A percentile compares a stretch with the other conserved stretches of the same genome.
phyloP scores from a whole-genome alignment of 306 rosid genomes.

The Delonix regia region DNA sequence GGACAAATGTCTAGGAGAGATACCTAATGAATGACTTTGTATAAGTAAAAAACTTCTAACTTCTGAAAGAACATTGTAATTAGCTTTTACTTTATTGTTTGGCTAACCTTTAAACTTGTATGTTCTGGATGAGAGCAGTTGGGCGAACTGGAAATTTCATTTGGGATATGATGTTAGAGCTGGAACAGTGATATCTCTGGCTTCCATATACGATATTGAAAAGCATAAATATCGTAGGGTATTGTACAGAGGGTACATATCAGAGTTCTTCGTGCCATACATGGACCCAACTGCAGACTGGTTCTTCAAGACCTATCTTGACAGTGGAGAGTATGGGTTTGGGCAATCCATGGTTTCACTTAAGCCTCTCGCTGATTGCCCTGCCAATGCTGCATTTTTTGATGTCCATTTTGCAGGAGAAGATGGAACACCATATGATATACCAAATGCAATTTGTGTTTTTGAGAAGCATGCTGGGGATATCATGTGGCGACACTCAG shows the following conservation, averaged over 20 bases:
- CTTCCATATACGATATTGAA: conserved; percentile 60
- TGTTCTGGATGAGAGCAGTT: conserved; percentile 27
- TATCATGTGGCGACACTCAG: conserved; percentile 80
- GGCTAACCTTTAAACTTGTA: too few species aligned
- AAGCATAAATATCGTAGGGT: conserved; percentile 48
- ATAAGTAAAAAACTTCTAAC: too few species aligned
- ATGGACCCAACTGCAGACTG: conserved; percentile 73
- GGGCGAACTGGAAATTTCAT: conserved; percentile 66
- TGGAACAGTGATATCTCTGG: conserved; percentile 61
- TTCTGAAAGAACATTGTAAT: too few species aligned
- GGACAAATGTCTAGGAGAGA: too few species aligned
- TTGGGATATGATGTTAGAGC: conserved; percentile 52
- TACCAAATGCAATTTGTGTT: conserved; percentile 56
- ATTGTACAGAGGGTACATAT: conserved; percentile 59
- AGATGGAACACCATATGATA: conserved; percentile 52
- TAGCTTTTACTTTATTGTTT: too few species aligned
- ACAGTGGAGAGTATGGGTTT: conserved; percentile 57
- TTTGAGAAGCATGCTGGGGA: conserved; percentile 61
- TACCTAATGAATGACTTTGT: too few species aligned
- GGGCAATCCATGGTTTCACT: conserved; percentile 59
- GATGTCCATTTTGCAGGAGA: conserved; percentile 52
- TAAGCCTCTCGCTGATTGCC: conserved; percentile 56
- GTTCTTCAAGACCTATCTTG: conserved; percentile 57
- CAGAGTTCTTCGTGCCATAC: conserved; percentile 66
- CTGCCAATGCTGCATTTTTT: conserved; percentile 57